Evolutionary conservation across 139 green algal genomes (phyloP), one percentile per base, ranked within the genome.

Genomic region (Astrephomene gubernaculifera): DNA sequence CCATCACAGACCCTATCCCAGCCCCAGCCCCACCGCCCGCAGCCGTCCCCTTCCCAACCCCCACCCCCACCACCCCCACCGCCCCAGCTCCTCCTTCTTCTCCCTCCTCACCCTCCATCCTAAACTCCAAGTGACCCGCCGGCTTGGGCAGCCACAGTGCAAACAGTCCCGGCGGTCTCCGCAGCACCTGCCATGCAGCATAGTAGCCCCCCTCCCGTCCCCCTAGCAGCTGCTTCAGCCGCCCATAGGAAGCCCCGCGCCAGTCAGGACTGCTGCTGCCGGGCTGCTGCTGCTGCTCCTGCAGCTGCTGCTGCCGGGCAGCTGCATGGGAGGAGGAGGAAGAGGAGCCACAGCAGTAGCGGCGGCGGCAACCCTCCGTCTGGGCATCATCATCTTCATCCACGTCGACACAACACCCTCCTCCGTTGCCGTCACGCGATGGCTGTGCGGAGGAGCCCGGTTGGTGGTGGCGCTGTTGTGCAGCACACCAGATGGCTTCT

Each of bases 101-200:
- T n/a, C n/a, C n/a, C n/a, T n/a, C n/a, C n/a, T n/a, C n/a, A n/a
- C n/a, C 41, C 25, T 25, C 49, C 21, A 19, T 33, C 4, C 14
- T 19, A 53, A 82, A 82, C 25, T 60, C 24, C 38, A 57, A 36
- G 7, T 71, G 45, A 2, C 36, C 53, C 0, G 27, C 14, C 4
- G 53, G 74, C 74, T 82, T 82, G 27, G 53, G 54, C 54, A 82
- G 57, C 74, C 74, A 82, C 1, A 68, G 9, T 14, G 36, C 38
- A 17, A 82, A 82, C 31, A 82, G 31, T 17, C 70, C 74, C 0
- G 74, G 74, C 49, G 74, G 25, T 0, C 8, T 1, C 1, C 57
- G 74, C 54, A 82, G 36, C 39, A 12, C 38, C 17, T 6, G 4
- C 74, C 74, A 82, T 2, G 54, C 38, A 29, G 54, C 54, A 14